Percentiles rank a stretch among this genome's conserved stretches.
Conservation (phyloP, 129 eudicot genomes). For the Helichrysum umbraculigerum region DNA sequence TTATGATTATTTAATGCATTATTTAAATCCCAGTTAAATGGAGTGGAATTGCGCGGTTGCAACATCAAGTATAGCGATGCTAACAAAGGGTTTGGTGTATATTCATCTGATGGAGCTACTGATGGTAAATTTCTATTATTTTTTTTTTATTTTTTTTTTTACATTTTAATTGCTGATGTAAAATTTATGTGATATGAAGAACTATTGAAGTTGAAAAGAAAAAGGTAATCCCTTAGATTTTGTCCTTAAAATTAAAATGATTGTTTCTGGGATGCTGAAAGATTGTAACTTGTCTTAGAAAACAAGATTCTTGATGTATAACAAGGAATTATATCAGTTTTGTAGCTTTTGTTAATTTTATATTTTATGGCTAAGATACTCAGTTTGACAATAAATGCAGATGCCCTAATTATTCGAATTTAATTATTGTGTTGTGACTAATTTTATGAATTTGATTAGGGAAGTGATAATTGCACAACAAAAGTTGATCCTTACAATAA, state of each 20-base stretch:
- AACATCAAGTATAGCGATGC: slow-evolving; percentile 71
- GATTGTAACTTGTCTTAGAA: slow-evolving; percentile 6
- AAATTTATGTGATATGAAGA: slow-evolving; percentile 6
- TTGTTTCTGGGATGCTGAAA: not conserved
- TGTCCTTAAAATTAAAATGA: not conserved
- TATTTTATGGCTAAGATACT: not conserved
- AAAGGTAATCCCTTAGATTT: not conserved
- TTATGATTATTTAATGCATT: slow-evolving; percentile 14
- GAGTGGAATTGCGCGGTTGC: slow-evolving; percentile 86
- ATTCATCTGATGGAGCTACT: slow-evolving; percentile 45
- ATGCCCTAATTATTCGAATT: not conserved
- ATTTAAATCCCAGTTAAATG: slow-evolving; percentile 57
- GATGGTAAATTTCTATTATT: slow-evolving; percentile 52
- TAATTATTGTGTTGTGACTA: not conserved
- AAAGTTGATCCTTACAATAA: too few species aligned
- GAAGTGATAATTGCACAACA: not conserved
- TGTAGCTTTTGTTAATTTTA: not conserved
- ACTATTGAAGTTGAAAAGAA: not conserved
- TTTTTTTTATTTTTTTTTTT: not conserved
- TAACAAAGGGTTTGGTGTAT: slow-evolving; percentile 80
- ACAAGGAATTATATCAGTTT: not conserved
- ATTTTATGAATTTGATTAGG: not conserved
- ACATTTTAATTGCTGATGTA: not conserved
- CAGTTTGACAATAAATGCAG: not conserved
- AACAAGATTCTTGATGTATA: not conserved